Percentiles rank a stretch among this genome's conserved stretches.
Evolutionary conservation across 768 basidiomycete species (phyloP).

Genomic region (Mrakia blollopis): DNA sequence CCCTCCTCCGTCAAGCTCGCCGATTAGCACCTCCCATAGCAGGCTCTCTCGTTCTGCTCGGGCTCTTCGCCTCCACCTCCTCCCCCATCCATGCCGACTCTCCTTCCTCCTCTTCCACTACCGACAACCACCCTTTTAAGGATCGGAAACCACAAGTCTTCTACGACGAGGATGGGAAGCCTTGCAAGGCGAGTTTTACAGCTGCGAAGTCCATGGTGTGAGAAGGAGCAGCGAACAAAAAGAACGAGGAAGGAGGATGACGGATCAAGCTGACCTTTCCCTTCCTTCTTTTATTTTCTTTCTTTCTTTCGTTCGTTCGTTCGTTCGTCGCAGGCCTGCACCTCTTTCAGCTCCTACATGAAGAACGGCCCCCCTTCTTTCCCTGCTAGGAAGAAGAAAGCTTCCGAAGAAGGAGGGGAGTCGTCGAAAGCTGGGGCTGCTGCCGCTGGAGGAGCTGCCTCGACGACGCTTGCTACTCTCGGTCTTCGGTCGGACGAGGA

Average conservation of each 20-base stretch:
- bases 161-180: conserved; percentile 29
- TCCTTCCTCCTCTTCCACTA: background rate
- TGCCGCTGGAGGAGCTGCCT: background rate
- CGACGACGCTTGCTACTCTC: background rate
- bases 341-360: conserved; percentile 24
- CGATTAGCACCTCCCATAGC: background rate
- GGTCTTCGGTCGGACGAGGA: conserved; percentile 26
- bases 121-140: conserved; percentile 6
- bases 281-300: background rate
- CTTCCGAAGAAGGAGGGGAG: background rate
- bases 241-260: background rate
- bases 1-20: background rate
- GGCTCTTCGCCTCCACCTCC: conserved; percentile 8
- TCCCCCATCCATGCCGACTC: conserved; percentile 13
- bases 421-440: background rate
- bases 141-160: conserved; percentile 9
- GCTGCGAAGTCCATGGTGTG: background rate
- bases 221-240: background rate
- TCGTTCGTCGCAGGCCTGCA: conserved; percentile 18
- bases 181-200: conserved; percentile 9
- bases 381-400: background rate
- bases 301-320: background rate
- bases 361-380: conserved; percentile 19
- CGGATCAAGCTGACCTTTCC: background rate
- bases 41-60: conserved; percentile 3